Percentiles rank a stretch among this genome's conserved stretches.
phyloP scores from a whole-genome alignment of 2,329 filamentous ascomycete genomes.

The Dactylellina parvicollis region DNA sequence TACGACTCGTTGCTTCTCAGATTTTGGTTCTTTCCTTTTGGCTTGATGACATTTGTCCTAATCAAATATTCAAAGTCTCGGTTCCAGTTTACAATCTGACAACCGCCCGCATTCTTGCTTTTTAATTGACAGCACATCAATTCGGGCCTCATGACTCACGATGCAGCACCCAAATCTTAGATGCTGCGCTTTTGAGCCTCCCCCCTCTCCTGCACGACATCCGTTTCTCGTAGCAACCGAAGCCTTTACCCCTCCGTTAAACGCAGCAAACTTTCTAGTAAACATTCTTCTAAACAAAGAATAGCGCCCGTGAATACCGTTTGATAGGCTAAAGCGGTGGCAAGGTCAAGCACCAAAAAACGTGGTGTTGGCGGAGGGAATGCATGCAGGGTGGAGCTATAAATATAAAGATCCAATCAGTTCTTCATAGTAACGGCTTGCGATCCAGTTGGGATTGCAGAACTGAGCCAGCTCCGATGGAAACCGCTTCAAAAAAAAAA shows the following conservation, averaged over 20 bases:
- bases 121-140: constrained; percentile 50
- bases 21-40: background rate
- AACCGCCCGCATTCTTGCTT: constrained; percentile 1
- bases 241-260: constrained; percentile 18
- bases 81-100: background rate
- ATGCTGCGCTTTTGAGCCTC: constrained; percentile 39
- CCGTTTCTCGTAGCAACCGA: constrained; percentile 22
- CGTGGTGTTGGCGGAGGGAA: constrained; percentile 46
- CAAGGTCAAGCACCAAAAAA: constrained; percentile 31
- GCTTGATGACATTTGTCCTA: background rate
- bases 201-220: constrained; percentile 46
- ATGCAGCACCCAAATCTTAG: constrained; percentile 8
- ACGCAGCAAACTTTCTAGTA: constrained; percentile 15
- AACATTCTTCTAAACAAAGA: constrained; percentile 49
- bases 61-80: background rate
- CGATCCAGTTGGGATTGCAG: constrained; percentile 52
- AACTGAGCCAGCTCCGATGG: constrained; percentile 12
- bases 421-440: constrained; percentile 22
- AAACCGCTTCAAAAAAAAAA: constrained; percentile 36
- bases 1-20: background rate
- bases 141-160: constrained; percentile 29
- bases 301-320: constrained; percentile 44
- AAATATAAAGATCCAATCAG: constrained; percentile 51
- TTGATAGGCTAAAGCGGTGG: constrained; percentile 49
- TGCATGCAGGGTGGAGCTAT: constrained; percentile 54